Base-by-base conservation (phyloP, 306 rosid species). In the Datisca glomerata region DNA sequence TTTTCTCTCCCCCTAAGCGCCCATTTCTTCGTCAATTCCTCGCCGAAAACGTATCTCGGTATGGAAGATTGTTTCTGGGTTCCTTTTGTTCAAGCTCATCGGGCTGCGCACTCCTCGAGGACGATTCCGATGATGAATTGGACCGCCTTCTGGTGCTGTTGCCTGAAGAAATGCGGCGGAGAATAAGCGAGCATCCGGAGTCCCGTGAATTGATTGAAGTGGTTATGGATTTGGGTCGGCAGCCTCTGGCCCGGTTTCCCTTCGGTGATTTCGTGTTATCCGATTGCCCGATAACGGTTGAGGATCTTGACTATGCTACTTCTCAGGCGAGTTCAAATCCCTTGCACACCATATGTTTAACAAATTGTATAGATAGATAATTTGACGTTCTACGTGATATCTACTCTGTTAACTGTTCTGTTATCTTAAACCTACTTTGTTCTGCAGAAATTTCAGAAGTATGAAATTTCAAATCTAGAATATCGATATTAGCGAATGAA, bases 181-280 rank as follows among this genome's bases (percentile, higher is more conserved):
- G 79, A 19, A 67, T 80, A 10, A 54, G 66, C 24, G 93, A 83
- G 53, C 97, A 89, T 41, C 66, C 67, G 6, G 83, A 79, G 67
- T 61, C 68, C 17, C 77, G 66, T 24, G 72, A 62, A 20, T 57
- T 89, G 77, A 89, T 75, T 8, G 97, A 89, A 60, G 89, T 89
- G 41, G 89, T 89, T 8, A 71, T 80, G 95, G 95, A 89, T 66
- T 83, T 89, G 69, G 97, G 97, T 37, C 74, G 97, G 60, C 80
- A 84, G 52, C 98, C 95, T 0, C 41, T 84, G 31, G 97, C 95
- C 11, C 67, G 98, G 56, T 89, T 89, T 60, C 98, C 93, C 6
- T 67, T 91, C 2, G 91, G 93, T 0, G 97, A 89, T 55, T 80
- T 69, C 43, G 71, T 71, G 31, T 70, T 87, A 45, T 82, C 85